Evolutionary conservation across 345 rosid genomes (phyloP).

Genomic region (Hypericum androsaemum): DNA sequence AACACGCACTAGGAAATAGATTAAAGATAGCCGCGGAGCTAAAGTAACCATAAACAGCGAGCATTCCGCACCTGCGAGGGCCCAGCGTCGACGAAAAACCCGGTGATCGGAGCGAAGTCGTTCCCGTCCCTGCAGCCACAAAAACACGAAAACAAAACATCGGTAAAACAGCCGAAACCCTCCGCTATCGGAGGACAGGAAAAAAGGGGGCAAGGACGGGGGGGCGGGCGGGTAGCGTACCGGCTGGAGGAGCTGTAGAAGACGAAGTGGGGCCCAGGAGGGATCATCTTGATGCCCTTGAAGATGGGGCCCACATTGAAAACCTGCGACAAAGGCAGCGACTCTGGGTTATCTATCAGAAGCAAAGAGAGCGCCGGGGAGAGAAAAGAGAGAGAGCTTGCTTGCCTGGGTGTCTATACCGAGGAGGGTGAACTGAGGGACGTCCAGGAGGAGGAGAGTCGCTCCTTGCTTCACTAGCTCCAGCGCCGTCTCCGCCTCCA

Average conservation of each 20-base stretch:
- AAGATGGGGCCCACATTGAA: constrained; percentile 63
- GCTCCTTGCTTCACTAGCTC: constrained; percentile 72
- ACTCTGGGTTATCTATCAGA: too few relatives aligned
- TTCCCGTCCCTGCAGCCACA: constrained; percentile 52
- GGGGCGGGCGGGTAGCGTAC: constrained; percentile 17
- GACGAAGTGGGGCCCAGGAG: constrained; percentile 82
- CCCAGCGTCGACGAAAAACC: constrained; percentile 57
- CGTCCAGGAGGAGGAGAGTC: constrained; percentile 76
- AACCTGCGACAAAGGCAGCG: too few relatives aligned
- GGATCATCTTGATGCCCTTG: constrained; percentile 92
- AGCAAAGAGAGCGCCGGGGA: background rate
- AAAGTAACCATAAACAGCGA: too few relatives aligned
- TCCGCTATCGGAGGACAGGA: background rate
- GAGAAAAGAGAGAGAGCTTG: background rate
- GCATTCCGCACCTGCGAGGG: constrained; percentile 49
- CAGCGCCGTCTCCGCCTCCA: constrained; percentile 71
- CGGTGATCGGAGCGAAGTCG: constrained; percentile 73
- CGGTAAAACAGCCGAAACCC: too few relatives aligned
- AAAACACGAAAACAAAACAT: too few relatives aligned
- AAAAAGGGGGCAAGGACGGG: background rate
- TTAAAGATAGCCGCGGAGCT: too few relatives aligned
- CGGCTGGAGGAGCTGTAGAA: constrained; percentile 73
- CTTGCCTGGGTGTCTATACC: constrained; percentile 80
- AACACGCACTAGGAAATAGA: too few relatives aligned
- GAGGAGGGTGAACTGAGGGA: constrained; percentile 66